A percentile compares a stretch with the other conserved stretches of the same genome.
phyloP scores from a whole-genome alignment of 2,329 filamentous ascomycete genomes.

The Sporothrix humicola region DNA sequence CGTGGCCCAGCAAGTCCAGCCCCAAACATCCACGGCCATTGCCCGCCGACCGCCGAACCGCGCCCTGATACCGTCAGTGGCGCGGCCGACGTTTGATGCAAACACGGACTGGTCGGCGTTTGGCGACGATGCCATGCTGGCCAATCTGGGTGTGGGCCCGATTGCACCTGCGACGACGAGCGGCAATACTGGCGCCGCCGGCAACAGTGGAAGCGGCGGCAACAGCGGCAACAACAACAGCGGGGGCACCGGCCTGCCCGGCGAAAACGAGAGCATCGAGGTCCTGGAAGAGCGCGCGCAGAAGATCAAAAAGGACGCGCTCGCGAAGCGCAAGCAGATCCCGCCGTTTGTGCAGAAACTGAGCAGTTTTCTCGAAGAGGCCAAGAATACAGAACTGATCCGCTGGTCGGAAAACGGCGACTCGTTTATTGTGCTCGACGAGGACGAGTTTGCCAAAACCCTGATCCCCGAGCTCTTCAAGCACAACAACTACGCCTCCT shows the following conservation, averaged over 20 bases:
- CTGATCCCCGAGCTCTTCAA: slow-evolving; percentile 98
- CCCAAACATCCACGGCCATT: slow-evolving; percentile 54
- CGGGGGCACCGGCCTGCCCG: slow-evolving; percentile 40
- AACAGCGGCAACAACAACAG: slow-evolving; percentile 15
- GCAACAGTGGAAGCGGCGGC: background rate
- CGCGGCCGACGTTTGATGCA: slow-evolving; percentile 48
- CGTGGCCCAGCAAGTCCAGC: slow-evolving; percentile 37
- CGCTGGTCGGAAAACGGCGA: slow-evolving; percentile 96
- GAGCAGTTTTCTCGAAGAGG: slow-evolving; percentile 93
- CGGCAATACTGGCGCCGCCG: slow-evolving; percentile 12
- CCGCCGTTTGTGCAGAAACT: slow-evolving; percentile 97
- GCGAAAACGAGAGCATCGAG: slow-evolving; percentile 74
- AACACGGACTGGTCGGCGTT: slow-evolving; percentile 52
- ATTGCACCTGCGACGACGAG: slow-evolving; percentile 32
- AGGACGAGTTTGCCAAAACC: slow-evolving; percentile 97
- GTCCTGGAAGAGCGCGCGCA: slow-evolving; percentile 79
- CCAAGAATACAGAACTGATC: slow-evolving; percentile 91
- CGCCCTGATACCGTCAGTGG: slow-evolving; percentile 54
- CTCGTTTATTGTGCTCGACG: slow-evolving; percentile 94
- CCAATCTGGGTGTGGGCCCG: too few species aligned
- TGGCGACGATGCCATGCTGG: slow-evolving; percentile 48
- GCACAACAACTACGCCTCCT: slow-evolving; percentile 97
- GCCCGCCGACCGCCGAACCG: slow-evolving; percentile 60
- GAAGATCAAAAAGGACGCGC: slow-evolving; percentile 83
- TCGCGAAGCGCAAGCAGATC: slow-evolving; percentile 91